Percentiles rank a stretch among this genome's conserved stretches.
These are phyloP conservation scores for Wickerhamiella parazyma DNA, from an alignment of 805 yeast genomes.

Conservation along the genomic window DNA sequence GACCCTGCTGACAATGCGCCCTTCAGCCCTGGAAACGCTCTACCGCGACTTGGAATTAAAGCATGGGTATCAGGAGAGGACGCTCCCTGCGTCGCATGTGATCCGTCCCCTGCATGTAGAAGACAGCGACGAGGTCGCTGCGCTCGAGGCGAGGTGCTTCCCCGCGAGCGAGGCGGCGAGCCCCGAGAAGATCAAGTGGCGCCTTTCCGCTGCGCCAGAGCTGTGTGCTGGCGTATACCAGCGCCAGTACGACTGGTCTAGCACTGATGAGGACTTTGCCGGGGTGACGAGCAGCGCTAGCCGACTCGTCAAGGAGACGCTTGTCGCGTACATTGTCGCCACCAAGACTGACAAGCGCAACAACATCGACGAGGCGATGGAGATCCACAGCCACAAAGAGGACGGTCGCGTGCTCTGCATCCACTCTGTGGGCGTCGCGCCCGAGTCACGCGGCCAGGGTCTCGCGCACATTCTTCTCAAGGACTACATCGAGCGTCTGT, in stretches of 20 bases:
- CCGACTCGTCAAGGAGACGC: constrained; percentile 33
- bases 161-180: constrained; percentile 57
- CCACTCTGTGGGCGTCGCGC: constrained; percentile 68
- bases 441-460: constrained; percentile 66
- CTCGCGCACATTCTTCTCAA: constrained; percentile 71
- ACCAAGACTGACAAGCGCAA: constrained; percentile 43
- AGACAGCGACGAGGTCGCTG: constrained; percentile 50
- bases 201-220: constrained; percentile 77
- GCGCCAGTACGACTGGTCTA: constrained; percentile 25
- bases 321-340: constrained; percentile 71
- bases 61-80: constrained; percentile 16
- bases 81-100: constrained; percentile 42
- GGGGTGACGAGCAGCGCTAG: constrained; percentile 22
- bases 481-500: constrained; percentile 81
- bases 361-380: constrained; percentile 49
- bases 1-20: constrained; percentile 18
- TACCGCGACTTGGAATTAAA: constrained; percentile 18
- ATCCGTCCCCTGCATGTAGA: constrained; percentile 68
- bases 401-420: constrained; percentile 60
- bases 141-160: constrained; percentile 57
- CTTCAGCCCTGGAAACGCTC: constrained; percentile 20
- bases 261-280: constrained; percentile 18
- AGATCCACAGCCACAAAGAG: constrained; percentile 53
- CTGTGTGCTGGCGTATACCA: constrained; percentile 73
- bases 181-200: constrained; percentile 47